Base-by-base conservation (phyloP, 306 rosid species). In the Comarum palustre region DNA sequence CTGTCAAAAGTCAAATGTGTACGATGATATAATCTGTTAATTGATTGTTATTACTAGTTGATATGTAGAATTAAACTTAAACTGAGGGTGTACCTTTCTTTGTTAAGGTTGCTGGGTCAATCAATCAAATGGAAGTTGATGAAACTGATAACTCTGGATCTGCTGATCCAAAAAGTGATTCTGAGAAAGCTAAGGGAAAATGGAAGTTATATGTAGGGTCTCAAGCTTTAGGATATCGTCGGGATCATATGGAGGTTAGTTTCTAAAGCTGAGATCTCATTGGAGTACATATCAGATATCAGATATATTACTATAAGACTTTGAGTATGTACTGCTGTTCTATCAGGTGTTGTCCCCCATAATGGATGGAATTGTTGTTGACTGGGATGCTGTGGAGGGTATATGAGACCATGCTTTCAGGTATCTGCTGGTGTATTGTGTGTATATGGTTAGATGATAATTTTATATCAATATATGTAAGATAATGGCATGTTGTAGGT, bases 321-420 rank as follows among this genome's bases (percentile, higher is more conserved):
- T 45, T 69, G 31, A 64, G 54, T 34, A 55, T 67, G 32, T 71
- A 27, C 58, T 78, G 71, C 73, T 60, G 39, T 77, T 78, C 27
- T 68, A 42, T 72, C 84, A 94, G 99, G 97, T 94, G 72, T 52
- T 91, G 19, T 85, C 96, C 42, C 93, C 97, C 6, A 57, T 91
- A 29, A 94, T 88, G 84, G 96, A 94, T 83, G 97, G 99, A 68
- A 75, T 89, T 79, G 92, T 91, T 73, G 90, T 89, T 80, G 97
- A 94, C 79, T 94, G 99, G 97, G 99, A 94, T 67, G 90, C 92
- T 77, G 96, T 91, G 77, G 97, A 91, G 81, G 86, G 84, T 87
- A 91, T 94, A 79, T 94, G 97, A 97, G 99, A 94, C 71, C 99
- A 94, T 74, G 99, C 99, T 71, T 88, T 94, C 77, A 89, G 96